Base-by-base conservation (phyloP, 495 filamentous ascomycete genomes). In the Lindgomyces ingoldianus region DNA sequence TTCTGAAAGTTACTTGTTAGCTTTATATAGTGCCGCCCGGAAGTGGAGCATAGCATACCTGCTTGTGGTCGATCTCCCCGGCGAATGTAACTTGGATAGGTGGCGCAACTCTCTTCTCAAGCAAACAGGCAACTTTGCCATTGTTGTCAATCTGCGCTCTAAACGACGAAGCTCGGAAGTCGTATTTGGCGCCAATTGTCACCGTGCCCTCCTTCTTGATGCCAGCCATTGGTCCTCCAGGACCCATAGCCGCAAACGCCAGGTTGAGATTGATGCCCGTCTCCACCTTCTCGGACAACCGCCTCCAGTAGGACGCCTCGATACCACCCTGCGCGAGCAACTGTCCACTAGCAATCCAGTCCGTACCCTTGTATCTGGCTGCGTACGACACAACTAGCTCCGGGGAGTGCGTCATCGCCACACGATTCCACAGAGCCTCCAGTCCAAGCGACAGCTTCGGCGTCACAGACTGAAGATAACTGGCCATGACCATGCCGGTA, bases 261-360 rank as follows among this genome's bases (percentile, higher is more conserved):
- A 99, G 84, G 73, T 93, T 96, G 83, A 94, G 85, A 65, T 98
- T 93, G 65, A 96, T 91, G 76, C 95, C 95, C 60, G 91, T 93
- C 77, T 97, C 93, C 27, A 99, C 91, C 73, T 91, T 91, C 57
- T 98, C 94, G n/a, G 91, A 91, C 69, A 99, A 77, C 70, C 83
- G 87, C 67, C 89, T 85, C 95, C 95, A 99, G 84, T 93, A 99
- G 4, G 91, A 91, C n/a, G 91, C 87, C 69, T 88, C 90, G 54
- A 99, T 76, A 47, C 86, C 90, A 45, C 93, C 91, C 75, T 91
- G 88, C 39, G 87, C 85, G 73, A 95, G 87, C 26, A 96, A 74
- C 71, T 96, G 91, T 67, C 87, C 89, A 55, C 86, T 92, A 24
- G 89, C 93, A 71, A 96, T 87, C 91, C 92, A 99, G 69, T 96